These are phyloP conservation scores for Lentinula lateritia DNA, from an alignment of 768 basidiomycete species.

Conservation along the genomic window DNA sequence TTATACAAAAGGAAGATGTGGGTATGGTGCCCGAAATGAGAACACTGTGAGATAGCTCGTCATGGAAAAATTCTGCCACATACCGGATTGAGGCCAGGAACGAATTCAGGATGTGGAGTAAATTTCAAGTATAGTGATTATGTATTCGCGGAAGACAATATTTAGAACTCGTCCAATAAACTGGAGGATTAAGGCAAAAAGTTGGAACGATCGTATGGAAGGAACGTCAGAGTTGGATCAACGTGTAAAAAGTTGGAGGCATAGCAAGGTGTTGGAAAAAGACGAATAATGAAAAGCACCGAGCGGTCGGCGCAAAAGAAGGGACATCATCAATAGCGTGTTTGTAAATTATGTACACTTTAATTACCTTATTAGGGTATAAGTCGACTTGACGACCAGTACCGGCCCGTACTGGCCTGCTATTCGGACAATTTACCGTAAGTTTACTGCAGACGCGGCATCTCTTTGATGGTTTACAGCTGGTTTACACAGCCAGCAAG, in stretches of 20 bases:
- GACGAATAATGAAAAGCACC: neutral
- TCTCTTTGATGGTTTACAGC: neutral
- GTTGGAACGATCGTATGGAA: neutral
- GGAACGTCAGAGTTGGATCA: neutral
- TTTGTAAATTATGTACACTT: neutral
- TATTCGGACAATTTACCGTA: too few relatives aligned
- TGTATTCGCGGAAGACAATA: neutral
- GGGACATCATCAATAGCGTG: neutral
- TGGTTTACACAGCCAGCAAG: too few relatives aligned
- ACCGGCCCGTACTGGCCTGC: neutral
- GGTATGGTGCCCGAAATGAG: neutral
- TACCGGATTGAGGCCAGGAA: neutral
- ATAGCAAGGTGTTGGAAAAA: neutral
- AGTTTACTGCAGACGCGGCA: too few relatives aligned
- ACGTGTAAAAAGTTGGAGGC: neutral
- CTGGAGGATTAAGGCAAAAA: neutral
- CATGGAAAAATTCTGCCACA: neutral
- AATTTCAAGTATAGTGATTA: neutral
- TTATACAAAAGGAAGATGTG: neutral
- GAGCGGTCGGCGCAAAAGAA: neutral
- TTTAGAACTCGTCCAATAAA: neutral
- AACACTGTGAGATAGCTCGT: neutral
- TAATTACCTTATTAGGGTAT: neutral
- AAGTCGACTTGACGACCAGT: neutral
- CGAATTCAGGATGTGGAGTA: neutral